phyloP scores from a whole-genome alignment of 2,329 filamentous ascomycete species.

The Ophioceras dolichostomum region DNA sequence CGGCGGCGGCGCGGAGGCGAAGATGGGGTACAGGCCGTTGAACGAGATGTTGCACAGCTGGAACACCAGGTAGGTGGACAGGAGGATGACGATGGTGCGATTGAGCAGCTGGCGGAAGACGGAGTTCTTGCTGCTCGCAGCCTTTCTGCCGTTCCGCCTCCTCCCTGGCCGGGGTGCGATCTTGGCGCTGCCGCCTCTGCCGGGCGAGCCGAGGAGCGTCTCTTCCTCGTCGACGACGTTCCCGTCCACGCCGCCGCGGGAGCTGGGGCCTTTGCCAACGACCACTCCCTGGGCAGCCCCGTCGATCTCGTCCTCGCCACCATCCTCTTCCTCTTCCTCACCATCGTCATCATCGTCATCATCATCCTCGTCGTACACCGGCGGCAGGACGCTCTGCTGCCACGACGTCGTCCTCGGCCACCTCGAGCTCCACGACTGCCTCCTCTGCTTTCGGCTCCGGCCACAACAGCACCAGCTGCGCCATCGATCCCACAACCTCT shows the following conservation, averaged over 20 bases:
- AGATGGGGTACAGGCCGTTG: slow-evolving; percentile 91
- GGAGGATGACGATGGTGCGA: slow-evolving; percentile 67
- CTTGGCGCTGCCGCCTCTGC: slow-evolving; percentile 1
- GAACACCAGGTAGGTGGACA: slow-evolving; percentile 83
- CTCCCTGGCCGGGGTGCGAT: not conserved
- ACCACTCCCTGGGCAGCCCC: too few relatives aligned
- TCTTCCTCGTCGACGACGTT: too few relatives aligned
- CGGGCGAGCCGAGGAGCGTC: too few relatives aligned
- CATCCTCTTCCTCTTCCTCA: not conserved
- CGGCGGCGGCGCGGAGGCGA: slow-evolving; percentile 63
- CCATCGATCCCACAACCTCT: slow-evolving; percentile 13
- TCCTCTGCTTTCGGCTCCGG: slow-evolving; percentile 9
- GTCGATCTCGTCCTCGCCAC: not conserved
- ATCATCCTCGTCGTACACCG: slow-evolving; percentile 10
- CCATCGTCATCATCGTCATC: slow-evolving; percentile 11
- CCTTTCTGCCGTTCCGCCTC: slow-evolving; percentile 21
- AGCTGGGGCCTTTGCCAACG: too few relatives aligned
- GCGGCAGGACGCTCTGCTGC: not conserved
- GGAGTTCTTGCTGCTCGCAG: slow-evolving; percentile 29
- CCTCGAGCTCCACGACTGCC: slow-evolving; percentile 13
- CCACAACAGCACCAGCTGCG: too few relatives aligned
- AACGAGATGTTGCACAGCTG: slow-evolving; percentile 90
- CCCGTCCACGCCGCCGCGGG: too few relatives aligned
- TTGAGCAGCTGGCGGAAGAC: slow-evolving; percentile 53
- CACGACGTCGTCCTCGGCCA: slow-evolving; percentile 10